These are phyloP conservation scores for Candida endomychidarum DNA, from an alignment of 805 yeast genomes.

Conservation along the genomic window DNA sequence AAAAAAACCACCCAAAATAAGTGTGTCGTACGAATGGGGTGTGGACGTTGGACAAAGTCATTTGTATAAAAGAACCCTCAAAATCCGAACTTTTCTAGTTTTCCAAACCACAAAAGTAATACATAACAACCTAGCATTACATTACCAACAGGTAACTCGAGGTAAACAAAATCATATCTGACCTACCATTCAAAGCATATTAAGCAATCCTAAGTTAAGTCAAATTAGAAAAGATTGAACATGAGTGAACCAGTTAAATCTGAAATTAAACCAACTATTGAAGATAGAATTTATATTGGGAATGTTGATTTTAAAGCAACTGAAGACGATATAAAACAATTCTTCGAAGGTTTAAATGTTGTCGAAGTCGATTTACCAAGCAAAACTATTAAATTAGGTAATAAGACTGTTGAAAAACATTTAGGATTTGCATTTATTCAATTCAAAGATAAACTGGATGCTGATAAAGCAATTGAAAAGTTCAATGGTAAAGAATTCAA, in stretches of 20 bases:
- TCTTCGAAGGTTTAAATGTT: conserved; percentile 48
- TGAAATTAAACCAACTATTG: conserved; percentile 29
- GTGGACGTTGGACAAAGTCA: conserved; percentile 4
- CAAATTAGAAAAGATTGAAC: neutral
- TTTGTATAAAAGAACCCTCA: conserved; percentile 8
- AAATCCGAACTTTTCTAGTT: conserved; percentile 4
- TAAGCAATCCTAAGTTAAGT: conserved; percentile 1
- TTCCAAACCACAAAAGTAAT: conserved; percentile 3
- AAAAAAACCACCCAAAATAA: neutral
- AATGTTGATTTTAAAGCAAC: conserved; percentile 44
- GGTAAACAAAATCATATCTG: neutral
- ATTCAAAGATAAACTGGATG: conserved; percentile 44
- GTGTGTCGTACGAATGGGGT: neutral
- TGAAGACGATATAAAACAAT: conserved; percentile 44
- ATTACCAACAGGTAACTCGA: neutral
- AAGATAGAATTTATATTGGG: conserved; percentile 46
- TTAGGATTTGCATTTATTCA: conserved; percentile 64
- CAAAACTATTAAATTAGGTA: conserved; percentile 36
- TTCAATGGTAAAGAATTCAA: conserved; percentile 45
- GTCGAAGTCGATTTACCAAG: conserved; percentile 52
- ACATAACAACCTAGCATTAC: conserved; percentile 1
- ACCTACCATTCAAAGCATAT: neutral
- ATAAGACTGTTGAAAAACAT: conserved; percentile 40
- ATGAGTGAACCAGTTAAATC: conserved; percentile 4
- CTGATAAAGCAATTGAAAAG: conserved; percentile 44